phyloP scores from a whole-genome alignment of 2,329 filamentous ascomycete species.

The Stachybotrys elegans region DNA sequence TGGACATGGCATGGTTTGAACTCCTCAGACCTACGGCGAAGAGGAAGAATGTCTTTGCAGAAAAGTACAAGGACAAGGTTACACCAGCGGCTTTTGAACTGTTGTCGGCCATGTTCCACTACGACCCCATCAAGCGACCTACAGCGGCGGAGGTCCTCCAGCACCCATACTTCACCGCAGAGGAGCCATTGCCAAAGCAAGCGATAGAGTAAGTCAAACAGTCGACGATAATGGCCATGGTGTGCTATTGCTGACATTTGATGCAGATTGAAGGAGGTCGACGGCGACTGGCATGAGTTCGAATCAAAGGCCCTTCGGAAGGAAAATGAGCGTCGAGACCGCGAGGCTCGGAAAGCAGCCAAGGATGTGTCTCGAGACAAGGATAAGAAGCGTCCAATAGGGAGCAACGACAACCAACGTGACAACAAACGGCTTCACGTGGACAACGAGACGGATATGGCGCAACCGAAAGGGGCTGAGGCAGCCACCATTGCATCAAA shows the following conservation, averaged over 20 bases:
- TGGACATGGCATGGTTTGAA: slow-evolving; percentile 97
- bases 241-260: too few relatives aligned
- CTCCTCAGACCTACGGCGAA: slow-evolving; percentile 75
- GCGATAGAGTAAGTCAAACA: slow-evolving; percentile 66
- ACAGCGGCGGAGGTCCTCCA: slow-evolving; percentile 78
- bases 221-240: slow-evolving; percentile 96
- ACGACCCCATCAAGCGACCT: slow-evolving; percentile 79
- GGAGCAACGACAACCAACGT: slow-evolving; percentile 22
- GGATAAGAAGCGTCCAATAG: slow-evolving; percentile 35
- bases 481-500: too few relatives aligned
- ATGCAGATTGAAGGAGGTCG: too few relatives aligned
- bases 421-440: slow-evolving; percentile 29
- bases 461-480: too few relatives aligned
- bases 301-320: slow-evolving; percentile 92
- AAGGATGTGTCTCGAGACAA: slow-evolving; percentile 30
- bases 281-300: slow-evolving; percentile 98
- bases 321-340: slow-evolving; percentile 69
- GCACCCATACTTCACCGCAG: slow-evolving; percentile 81
- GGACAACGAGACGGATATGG: too few relatives aligned
- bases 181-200: slow-evolving; percentile 72
- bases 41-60: slow-evolving; percentile 69
- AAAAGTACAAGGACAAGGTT: slow-evolving; percentile 74
- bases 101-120: slow-evolving; percentile 78
- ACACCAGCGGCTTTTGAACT: slow-evolving; percentile 80
- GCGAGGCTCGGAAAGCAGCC: slow-evolving; percentile 43